Percentiles rank a stretch among this genome's conserved stretches.
These are phyloP conservation scores for Candida caryicola DNA, from an alignment of 805 yeast genomes.

Conservation along the genomic window DNA sequence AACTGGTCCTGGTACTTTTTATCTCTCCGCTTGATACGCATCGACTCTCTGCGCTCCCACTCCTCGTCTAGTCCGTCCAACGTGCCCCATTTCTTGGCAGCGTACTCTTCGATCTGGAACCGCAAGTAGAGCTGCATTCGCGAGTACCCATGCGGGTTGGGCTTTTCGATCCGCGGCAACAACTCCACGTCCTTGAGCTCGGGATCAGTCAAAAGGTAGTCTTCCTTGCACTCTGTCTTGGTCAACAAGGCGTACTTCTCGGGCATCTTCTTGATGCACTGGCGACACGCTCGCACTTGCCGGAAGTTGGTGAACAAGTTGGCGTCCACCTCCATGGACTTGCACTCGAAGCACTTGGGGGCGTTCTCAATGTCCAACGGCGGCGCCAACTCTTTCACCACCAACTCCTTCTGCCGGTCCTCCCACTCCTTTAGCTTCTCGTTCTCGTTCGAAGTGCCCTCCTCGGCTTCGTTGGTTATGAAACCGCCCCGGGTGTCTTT, in stretches of 20 bases:
- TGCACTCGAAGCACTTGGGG: constrained; percentile 82
- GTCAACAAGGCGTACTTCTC: constrained; percentile 90
- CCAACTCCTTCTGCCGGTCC: constrained; percentile 40
- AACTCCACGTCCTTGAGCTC: constrained; percentile 71
- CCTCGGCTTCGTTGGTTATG: constrained; percentile 41
- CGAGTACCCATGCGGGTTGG: constrained; percentile 92
- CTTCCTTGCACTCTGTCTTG: constrained; percentile 92
- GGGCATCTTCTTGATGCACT: constrained; percentile 68
- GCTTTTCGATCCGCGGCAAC: constrained; percentile 77
- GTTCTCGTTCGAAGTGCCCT: constrained; percentile 38
- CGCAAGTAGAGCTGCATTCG: constrained; percentile 91
- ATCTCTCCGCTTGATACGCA: constrained; percentile 70
- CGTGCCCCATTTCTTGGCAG: constrained; percentile 94
- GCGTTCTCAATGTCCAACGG: constrained; percentile 71
- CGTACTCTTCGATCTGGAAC: constrained; percentile 89
- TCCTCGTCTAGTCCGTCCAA: constrained; percentile 87
- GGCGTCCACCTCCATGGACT: constrained; percentile 75
- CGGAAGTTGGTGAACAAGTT: constrained; percentile 66
- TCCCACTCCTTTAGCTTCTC: constrained; percentile 45
- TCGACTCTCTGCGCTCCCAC: constrained; percentile 79
- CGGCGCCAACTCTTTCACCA: constrained; percentile 58
- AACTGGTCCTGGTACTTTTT: constrained; percentile 74
- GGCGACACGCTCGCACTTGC: constrained; percentile 69
- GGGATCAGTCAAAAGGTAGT: constrained; percentile 89
- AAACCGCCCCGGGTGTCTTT: constrained; percentile 87